phyloP scores from a whole-genome alignment of 768 basidiomycete genomes.

The Coprinopsis sp. region DNA sequence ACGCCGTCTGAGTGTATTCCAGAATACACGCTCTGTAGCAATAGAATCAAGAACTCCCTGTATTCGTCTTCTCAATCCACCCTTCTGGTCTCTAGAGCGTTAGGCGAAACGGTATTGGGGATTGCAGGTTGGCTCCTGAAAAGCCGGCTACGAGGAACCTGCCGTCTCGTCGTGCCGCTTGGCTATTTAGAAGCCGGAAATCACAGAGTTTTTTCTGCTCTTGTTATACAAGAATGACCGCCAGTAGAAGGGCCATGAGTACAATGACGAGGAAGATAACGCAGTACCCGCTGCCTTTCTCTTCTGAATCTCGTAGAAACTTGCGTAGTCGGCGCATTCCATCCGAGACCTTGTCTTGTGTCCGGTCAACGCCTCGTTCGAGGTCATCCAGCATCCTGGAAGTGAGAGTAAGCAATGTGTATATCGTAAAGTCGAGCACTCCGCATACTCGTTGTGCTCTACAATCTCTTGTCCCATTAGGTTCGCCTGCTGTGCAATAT shows the following conservation, averaged over 20 bases:
- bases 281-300: constrained; percentile 87
- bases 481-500: constrained; percentile 85
- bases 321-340: constrained; percentile 70
- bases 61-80: no score
- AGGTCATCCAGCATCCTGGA: constrained; percentile 77
- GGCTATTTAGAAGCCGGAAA: no score
- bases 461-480: constrained; percentile 91
- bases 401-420: neutral
- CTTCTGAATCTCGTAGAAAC: constrained; percentile 85
- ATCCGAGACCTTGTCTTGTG: constrained; percentile 58
- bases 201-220: no score
- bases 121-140: no score
- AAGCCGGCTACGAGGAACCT: no score
- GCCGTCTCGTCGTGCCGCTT: no score
- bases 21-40: no score
- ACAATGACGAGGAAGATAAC: constrained; percentile 81
- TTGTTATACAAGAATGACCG: constrained; percentile 67
- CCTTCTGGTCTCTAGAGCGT: no score
- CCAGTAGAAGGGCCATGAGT: constrained; percentile 68
- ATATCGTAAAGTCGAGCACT: neutral
- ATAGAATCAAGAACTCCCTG: no score
- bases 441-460: constrained; percentile 81
- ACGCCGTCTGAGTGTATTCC: no score
- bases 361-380: constrained; percentile 64
- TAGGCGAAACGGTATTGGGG: no score